Conservation (phyloP, 371 early-diverging fungal genomes). For the Lichtheimia hyalospora region DNA sequence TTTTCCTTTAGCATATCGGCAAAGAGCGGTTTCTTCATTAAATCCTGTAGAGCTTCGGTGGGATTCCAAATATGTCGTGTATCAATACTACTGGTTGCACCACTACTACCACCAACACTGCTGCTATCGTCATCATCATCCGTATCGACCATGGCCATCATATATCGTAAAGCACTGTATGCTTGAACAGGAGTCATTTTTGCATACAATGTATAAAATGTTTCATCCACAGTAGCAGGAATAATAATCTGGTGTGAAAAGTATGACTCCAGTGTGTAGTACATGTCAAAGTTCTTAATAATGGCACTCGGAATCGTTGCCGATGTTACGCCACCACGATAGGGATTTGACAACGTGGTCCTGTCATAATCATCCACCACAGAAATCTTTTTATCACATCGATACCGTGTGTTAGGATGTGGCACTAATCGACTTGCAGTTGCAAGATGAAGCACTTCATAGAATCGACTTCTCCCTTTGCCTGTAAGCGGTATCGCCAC, state of each 20-base stretch:
- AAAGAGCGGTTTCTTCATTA: conserved; percentile 9
- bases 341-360: no score
- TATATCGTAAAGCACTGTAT: neutral
- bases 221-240: neutral
- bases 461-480: no score
- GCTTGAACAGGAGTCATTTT: neutral
- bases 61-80: conserved; percentile 34
- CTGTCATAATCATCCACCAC: no score
- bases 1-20: neutral
- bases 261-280: conserved; percentile 7
- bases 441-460: no score
- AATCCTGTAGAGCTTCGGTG: conserved; percentile 6
- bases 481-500: no score
- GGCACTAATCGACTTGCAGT: no score
- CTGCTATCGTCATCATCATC: no score
- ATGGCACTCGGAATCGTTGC: no score
- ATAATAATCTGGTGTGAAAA: neutral
- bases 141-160: neutral
- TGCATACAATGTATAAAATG: conserved; percentile 8
- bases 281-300: neutral
- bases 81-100: conserved; percentile 16
- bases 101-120: conserved; percentile 24
- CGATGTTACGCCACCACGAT: no score
- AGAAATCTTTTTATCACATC: no score
- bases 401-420: no score